Base-by-base conservation (phyloP, 306 rosid genomes). In the cucumber (Cucumis sativus) region DNA sequence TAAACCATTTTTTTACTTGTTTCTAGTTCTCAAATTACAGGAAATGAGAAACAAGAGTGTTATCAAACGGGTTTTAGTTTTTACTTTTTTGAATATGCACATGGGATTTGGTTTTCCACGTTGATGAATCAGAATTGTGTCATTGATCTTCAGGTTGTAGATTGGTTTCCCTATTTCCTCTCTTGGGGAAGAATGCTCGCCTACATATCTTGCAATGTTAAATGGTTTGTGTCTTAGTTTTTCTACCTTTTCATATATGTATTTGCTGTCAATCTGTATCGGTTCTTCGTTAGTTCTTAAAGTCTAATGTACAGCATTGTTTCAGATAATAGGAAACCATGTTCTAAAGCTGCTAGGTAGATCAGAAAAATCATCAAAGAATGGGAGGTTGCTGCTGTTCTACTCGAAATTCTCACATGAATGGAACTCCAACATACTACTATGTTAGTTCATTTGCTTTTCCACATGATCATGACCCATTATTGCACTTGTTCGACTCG, bases 371-470 rank as follows among this genome's bases (percentile, higher is more conserved):
- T 55, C 85, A 56, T 75, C 74, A 39, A 30, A 77, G 80, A 85
- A 92, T 92, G 97, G 96, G 97, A 79, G 91, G 93, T 70, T 92
- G 97, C 82, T 92, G 97, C 84, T 86, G 93, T 88, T 88, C 93
- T 78, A 85, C 93, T 41, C 85, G 96, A 85, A 92, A 90, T 85
- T 84, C 89, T 84, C 92, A 84, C 78, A 77, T 86, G 79, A 88
- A 84, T 63, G 93, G 96, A 79, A 84, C 96, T 74, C 91, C 93
- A 25, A 86, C 90, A 65, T 92, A 86, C 84, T 87, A 84, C 82
- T 92, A 92, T 87, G 97, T 92, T 69, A 74, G 96, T 81, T 77
- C 52, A 77, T 58, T 71, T 68, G 61, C 83, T 77, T 79, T 85
- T 67, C 73, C 68, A 70, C 41, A 71, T 15, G 55, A 45, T 71